Base-by-base conservation (phyloP, 352 stramenopile genomes). In the Pythium plurisporium region DNA sequence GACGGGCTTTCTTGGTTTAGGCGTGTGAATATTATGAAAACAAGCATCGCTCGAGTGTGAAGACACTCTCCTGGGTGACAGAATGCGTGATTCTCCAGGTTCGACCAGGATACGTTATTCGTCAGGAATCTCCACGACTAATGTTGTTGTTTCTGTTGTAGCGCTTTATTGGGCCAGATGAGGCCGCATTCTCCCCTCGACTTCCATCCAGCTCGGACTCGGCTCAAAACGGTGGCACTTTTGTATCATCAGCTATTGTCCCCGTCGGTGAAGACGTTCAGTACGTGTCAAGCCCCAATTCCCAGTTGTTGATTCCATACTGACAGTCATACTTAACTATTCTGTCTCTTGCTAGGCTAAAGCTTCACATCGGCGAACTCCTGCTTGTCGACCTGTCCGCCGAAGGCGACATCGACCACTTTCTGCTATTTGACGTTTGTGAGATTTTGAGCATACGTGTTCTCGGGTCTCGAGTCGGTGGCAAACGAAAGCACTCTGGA, bases 21-120 rank as follows among this genome's bases (percentile, higher is more conserved):
- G 72, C 67, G 15, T 89, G 79, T 42, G 67, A 79, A 26, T 76
- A 76, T 19, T 83, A 82, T 52, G 66, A 66, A 23, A 64, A 49
- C 46, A 81, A 65, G 10, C 67, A 72, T 29, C 45, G 62, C 5
- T 41, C 79, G 8, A 61, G 65, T 0, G 62, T 88, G 26, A 87
- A 86, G 54, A 78, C 70, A n/a, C 90, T 89, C 25, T 68, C 79
- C 29, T 93, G 83, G 83, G 75, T 90, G 14, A 89, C 79, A 3
- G 83, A 93, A 52, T 93, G 83, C 55, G 75, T 93, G 49, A 79
- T 93, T 52, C 69, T 88, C 25, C 79, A 90, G 73, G 82, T 93
- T 48, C 7, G 22, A 29, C 19, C 6, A 25, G 14, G 22, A 29
- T 45, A 4, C 20, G n/a, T 14, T 4, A 20, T 26, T n/a, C 1